Conservation (phyloP, 768 basidiomycete genomes). For the Brasilioporus rufonigricans region DNA sequence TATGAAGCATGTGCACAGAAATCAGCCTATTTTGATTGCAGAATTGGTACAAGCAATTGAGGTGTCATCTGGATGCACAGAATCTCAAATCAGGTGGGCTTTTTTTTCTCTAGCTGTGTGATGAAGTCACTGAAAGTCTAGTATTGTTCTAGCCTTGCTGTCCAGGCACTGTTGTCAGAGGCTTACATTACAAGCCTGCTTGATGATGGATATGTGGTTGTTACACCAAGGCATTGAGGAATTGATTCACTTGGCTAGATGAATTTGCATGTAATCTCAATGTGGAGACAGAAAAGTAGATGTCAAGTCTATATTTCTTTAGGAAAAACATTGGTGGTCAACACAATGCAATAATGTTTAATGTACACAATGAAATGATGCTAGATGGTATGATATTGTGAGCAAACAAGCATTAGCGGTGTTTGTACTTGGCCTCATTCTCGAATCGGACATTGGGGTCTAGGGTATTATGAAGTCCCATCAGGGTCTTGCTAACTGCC, state of each 20-base stretch:
- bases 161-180: slow-evolving; percentile 24
- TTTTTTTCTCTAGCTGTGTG: background rate
- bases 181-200: slow-evolving; percentile 32
- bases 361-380: slow-evolving; percentile 16
- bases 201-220: slow-evolving; percentile 27
- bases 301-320: no score
- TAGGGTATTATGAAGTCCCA: slow-evolving; percentile 90
- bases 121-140: background rate
- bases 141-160: slow-evolving; percentile 10
- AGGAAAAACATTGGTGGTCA: no score
- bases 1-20: slow-evolving; percentile 17
- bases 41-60: slow-evolving; percentile 17
- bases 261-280: background rate
- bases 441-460: slow-evolving; percentile 83
- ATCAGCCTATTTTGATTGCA: background rate
- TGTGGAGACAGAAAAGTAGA: no score
- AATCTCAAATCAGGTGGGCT: slow-evolving; percentile 23
- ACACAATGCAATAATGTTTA: slow-evolving; percentile 2
- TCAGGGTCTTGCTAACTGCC: slow-evolving; percentile 91
- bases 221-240: slow-evolving; percentile 26
- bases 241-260: background rate
- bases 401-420: slow-evolving; percentile 42
- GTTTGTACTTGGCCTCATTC: slow-evolving; percentile 93
- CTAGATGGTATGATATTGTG: slow-evolving; percentile 22
- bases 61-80: slow-evolving; percentile 13